Base-by-base conservation (phyloP, 495 filamentous ascomycete genomes). In the Hypoxylon crocopeplum region DNA sequence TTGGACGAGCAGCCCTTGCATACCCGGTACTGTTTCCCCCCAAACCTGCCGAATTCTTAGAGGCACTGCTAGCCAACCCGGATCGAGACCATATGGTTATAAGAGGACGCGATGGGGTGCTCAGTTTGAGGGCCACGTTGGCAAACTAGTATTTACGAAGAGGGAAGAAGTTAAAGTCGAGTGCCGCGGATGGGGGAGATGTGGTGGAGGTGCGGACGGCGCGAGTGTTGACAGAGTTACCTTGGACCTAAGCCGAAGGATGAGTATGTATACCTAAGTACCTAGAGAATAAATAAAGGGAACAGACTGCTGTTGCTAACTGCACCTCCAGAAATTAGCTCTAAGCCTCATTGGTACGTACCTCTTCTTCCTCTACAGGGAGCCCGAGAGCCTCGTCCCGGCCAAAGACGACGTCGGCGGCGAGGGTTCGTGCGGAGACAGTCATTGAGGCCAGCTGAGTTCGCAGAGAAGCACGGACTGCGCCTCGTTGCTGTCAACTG, bases 291-390 rank as follows among this genome's bases (percentile, higher is more conserved):
- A 27, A 27, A 27, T 27, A 8, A 4, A 27, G 24, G 24, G 3
- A 27, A 27, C 8, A 27, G 3, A 27, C 24, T 27, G 24, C n/a
- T 27, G 39, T 12, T 25, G 29, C 19, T 54, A 4, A 54, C 50
- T 10, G 10, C n/a, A 20, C 4, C 50, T 7, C n/a, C 8, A 20
- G 3, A 55, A 17, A 70, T n/a, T n/a, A n/a, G 68, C 21, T 67
- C 68, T 2, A 65, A 67, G 46, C 68, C 68, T 8, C 68, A 70
- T 42, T 41, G 68, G 13, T 70, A 70, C 33, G 40, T 70, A 70
- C 32, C 44, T 68, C 1, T 70, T 68, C 34, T 32, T 70, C n/a
- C 57, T 70, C 12, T 70, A 58, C 44, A 59, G 64, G 7, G 60
- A 67, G 33, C 58, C 65, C 1, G 21, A 48, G 2, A 47, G 51